These are phyloP conservation scores for Aureobasidium sp. DNA, from an alignment of 2,329 filamentous ascomycete genomes.

Conservation along the genomic window DNA sequence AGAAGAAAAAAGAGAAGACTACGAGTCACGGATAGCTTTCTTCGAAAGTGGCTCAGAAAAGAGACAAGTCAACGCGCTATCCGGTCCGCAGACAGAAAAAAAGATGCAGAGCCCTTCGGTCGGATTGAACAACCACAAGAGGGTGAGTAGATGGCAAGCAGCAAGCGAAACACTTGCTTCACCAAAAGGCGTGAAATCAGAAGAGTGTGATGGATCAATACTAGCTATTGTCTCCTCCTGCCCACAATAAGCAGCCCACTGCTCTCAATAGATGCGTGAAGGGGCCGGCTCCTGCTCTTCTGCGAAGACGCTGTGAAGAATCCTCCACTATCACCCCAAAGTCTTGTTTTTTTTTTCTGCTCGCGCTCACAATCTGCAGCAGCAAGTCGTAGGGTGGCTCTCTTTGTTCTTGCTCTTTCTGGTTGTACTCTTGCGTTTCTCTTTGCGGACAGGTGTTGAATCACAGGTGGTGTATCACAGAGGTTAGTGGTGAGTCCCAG, in stretches of 20 bases:
- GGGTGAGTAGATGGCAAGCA: conserved; percentile 13
- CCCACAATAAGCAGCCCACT: conserved; percentile 13
- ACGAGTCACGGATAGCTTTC: conserved; percentile 16
- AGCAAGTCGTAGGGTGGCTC: not conserved
- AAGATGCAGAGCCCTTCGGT: not conserved
- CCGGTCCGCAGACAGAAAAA: conserved; percentile 9
- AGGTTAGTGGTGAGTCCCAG: not conserved
- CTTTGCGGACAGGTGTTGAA: not conserved
- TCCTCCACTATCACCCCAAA: conserved; percentile 9
- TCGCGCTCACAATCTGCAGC: not conserved
- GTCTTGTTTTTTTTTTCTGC: conserved; percentile 6
- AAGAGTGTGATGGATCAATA: conserved; percentile 40
- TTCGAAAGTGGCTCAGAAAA: conserved; percentile 7
- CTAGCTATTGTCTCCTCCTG: conserved; percentile 37
- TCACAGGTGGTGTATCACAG: not conserved
- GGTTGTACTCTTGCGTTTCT: not conserved
- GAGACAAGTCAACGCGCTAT: conserved; percentile 14
- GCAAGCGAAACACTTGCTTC: conserved; percentile 11
- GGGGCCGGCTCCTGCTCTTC: not conserved
- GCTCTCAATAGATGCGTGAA: conserved; percentile 1
- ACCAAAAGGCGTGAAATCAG: conserved; percentile 12
- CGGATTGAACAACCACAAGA: conserved; percentile 11
- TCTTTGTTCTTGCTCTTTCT: not conserved
- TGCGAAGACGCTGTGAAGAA: conserved; percentile 4
- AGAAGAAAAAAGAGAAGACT: conserved; percentile 12